Evolutionary conservation across 2,329 filamentous ascomycete species (phyloP), one percentile per base, ranked within the genome.

Genomic region (Pyricularia grisea): DNA sequence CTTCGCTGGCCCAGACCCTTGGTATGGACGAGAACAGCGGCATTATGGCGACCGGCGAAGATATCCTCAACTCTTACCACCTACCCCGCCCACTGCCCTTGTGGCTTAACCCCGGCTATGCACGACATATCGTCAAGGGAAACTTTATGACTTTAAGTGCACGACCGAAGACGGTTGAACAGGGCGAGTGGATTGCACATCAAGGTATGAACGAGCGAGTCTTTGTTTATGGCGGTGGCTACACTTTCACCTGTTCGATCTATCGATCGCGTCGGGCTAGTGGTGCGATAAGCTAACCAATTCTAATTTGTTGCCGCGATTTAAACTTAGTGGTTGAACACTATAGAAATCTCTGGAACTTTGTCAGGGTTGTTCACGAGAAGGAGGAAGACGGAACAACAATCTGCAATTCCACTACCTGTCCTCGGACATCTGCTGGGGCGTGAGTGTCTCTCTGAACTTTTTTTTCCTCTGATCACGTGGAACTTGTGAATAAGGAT

Each of bases 141-240:
- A 98, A 97, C 82, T 97, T 98, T 78, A 93, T 97, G 90, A 97
- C 94, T 12, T 81, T 98, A 70, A 96, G 94, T 75, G 93, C 93
- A 67, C 91, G 94, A 76, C 94, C 94, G 27, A 94, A 94, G 82
- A 94, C 95, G 69, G 92, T 97, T 65, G 94, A 97, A 76, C 89
- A 93, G 77, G 94, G 93, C 73, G 94, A 98, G 80, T 98, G 94
- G 94, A 86, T 97, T 74, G 94, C 94, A 72, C 93, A 97, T 79
- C 94, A 97, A 84, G 90, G 94, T 97, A 84, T 6, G 42, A 61
- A 50, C 42, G 17, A n/a, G 42, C 17, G 14, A 50, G 17, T n/a
- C 42, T 50, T 20, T 50, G 42, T 50, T 36, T 11, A 36, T 14
- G 33, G 12, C 33, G 17, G 42, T 50, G 42, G 42, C 20, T 20